These are phyloP conservation scores for Coriaria nepalensis DNA, from an alignment of 306 rosid genomes.

Conservation along the genomic window DNA sequence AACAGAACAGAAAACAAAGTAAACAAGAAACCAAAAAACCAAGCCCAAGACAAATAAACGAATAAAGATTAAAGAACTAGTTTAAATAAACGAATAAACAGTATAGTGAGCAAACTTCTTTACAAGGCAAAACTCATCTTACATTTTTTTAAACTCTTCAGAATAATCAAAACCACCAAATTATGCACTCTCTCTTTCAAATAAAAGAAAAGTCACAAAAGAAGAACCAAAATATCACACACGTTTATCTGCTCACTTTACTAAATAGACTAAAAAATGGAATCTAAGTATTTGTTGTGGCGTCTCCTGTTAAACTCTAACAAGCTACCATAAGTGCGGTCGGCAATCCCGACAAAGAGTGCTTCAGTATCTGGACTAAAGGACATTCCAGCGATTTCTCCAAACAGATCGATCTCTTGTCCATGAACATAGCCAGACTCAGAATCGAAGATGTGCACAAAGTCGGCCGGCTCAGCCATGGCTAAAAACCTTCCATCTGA, in stretches of 20 bases:
- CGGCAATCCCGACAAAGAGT: constrained; percentile 69
- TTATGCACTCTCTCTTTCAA: too few species aligned
- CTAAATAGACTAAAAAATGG: constrained; percentile 23
- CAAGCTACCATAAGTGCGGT: constrained; percentile 74
- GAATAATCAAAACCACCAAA: too few species aligned
- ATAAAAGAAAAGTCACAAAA: too few species aligned
- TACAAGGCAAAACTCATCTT: too few species aligned
- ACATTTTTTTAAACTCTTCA: too few species aligned
- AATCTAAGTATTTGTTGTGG: constrained; percentile 26
- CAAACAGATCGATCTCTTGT: constrained; percentile 84
- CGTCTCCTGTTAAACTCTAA: constrained; percentile 58
- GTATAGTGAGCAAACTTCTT: too few species aligned
- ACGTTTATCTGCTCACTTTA: constrained; percentile 1
- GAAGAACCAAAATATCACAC: background rate
- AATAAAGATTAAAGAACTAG: too few species aligned
- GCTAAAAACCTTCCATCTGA: constrained; percentile 65
- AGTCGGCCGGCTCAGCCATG: constrained; percentile 96
- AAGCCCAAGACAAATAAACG: too few species aligned
- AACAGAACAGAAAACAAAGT: too few species aligned
- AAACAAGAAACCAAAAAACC: too few species aligned
- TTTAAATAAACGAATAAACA: too few species aligned
- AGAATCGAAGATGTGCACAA: constrained; percentile 56
- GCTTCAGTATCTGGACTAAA: constrained; percentile 85
- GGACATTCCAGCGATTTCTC: constrained; percentile 81
- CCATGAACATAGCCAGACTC: constrained; percentile 34